phyloP scores from a whole-genome alignment of 1,284 basidiomycete genomes.

The Erythrobasidium hasegawianum region DNA sequence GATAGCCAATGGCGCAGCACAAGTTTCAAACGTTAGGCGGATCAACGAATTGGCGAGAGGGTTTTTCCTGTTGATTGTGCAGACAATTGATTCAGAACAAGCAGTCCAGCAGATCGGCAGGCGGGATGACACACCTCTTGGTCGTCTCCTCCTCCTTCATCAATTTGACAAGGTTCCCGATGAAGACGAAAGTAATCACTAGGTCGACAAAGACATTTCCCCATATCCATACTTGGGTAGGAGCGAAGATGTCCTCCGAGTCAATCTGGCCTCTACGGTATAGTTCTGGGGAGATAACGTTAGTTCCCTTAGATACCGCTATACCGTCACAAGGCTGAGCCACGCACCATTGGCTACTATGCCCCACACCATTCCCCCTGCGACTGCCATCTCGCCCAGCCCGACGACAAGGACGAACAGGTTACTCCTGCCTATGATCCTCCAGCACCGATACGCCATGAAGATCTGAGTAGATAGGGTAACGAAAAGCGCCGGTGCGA shows the following conservation, averaged over 20 bases:
- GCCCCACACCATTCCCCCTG: conserved; percentile 10
- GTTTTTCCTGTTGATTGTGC: no score
- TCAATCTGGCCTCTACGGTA: not conserved
- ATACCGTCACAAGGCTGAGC: no score
- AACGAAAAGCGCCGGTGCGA: not conserved
- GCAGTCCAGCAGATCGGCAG: no score
- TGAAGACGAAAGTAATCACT: conserved; percentile 23
- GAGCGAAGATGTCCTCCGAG: conserved; percentile 3
- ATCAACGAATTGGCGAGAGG: not conserved
- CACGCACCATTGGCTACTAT: not conserved
- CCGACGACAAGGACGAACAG: not conserved
- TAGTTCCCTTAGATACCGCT: no score
- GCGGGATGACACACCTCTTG: no score
- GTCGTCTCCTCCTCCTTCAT: not conserved
- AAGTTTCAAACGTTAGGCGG: not conserved
- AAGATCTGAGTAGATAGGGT: conserved; percentile 19
- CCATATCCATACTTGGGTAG: conserved; percentile 9
- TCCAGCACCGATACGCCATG: conserved; percentile 26
- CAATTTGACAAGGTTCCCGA: not conserved
- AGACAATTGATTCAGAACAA: no score
- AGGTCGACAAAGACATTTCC: conserved; percentile 19
- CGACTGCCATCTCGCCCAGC: conserved; percentile 3
- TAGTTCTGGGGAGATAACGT: not conserved
- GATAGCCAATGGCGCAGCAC: not conserved
- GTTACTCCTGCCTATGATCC: conserved; percentile 10